These are phyloP conservation scores for Vanrija sp. DNA, from an alignment of 1,284 basidiomycete species.

Conservation along the genomic window DNA sequence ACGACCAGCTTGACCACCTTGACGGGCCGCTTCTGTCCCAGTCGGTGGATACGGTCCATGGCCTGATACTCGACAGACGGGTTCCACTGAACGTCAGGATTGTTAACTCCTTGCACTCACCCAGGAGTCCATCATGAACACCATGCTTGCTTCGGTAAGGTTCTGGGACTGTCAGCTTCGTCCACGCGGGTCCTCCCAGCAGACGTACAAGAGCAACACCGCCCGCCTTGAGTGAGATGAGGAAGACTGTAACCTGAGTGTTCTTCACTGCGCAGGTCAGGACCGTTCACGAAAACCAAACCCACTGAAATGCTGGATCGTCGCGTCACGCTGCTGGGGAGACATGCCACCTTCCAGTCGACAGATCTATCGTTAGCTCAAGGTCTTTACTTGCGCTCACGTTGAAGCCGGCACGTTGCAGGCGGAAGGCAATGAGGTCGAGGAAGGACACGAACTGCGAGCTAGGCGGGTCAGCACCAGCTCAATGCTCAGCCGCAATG, in stretches of 20 bases:
- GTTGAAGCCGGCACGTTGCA: constrained; percentile 85
- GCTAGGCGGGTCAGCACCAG: constrained; percentile 11
- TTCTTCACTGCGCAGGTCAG: constrained; percentile 66
- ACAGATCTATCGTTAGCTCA: constrained; percentile 62
- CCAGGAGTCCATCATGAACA: constrained; percentile 60
- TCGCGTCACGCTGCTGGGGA: constrained; percentile 89
- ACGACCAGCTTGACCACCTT: constrained; percentile 90
- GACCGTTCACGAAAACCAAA: not conserved
- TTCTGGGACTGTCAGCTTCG: constrained; percentile 55
- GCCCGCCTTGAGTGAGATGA: constrained; percentile 90
- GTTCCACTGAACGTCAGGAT: constrained; percentile 61
- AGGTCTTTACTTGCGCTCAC: constrained; percentile 51
- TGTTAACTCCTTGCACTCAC: constrained; percentile 1
- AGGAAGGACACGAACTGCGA: constrained; percentile 47
- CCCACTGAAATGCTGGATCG: constrained; percentile 89
- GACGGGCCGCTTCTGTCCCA: constrained; percentile 88
- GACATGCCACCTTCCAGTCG: constrained; percentile 96
- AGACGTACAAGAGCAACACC: constrained; percentile 64
- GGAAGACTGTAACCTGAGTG: constrained; percentile 90
- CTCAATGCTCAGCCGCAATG: constrained; percentile 40
- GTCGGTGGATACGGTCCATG: constrained; percentile 80
- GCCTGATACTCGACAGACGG: constrained; percentile 63
- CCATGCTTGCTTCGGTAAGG: constrained; percentile 84
- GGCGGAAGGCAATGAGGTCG: constrained; percentile 83
- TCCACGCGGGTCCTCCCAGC: not conserved